Evolutionary conservation across 768 basidiomycete species (phyloP).

Genomic region (Lactarius pseudohatsudake): DNA sequence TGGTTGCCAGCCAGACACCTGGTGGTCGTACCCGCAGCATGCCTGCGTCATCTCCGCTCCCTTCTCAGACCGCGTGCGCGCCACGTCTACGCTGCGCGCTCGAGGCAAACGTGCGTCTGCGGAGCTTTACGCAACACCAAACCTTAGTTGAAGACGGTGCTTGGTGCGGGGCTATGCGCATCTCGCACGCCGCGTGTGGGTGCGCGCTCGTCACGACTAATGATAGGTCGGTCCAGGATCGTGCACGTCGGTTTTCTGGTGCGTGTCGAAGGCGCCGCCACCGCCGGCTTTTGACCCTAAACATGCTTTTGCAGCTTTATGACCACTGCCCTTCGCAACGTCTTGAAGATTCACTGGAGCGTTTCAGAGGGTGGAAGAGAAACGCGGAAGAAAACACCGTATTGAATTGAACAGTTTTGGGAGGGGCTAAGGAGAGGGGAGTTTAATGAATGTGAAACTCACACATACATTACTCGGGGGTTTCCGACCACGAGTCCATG

Average conservation of each 20-base stretch:
- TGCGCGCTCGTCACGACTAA: conserved; percentile 11
- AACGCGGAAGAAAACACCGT: neutral
- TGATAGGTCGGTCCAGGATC: neutral
- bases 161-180: neutral
- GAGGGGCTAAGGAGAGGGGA: neutral
- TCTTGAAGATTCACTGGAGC: neutral
- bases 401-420: neutral
- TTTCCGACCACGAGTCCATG: conserved; percentile 8
- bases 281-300: conserved; percentile 2
- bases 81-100: conserved; percentile 21
- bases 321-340: conserved; percentile 13
- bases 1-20: conserved; percentile 20
- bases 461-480: conserved; percentile 3
- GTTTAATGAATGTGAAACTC: neutral
- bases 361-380: neutral
- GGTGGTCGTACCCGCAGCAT: conserved; percentile 25
- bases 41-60: conserved; percentile 28
- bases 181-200: neutral
- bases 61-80: conserved; percentile 17
- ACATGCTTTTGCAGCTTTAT: neutral
- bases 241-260: conserved; percentile 2
- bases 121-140: conserved; percentile 2
- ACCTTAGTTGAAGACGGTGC: neutral
- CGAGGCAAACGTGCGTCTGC: conserved; percentile 18
- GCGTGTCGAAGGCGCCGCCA: conserved; percentile 7